Conservation (phyloP, 148 eudicot species). For the Talinum fruticosum region DNA sequence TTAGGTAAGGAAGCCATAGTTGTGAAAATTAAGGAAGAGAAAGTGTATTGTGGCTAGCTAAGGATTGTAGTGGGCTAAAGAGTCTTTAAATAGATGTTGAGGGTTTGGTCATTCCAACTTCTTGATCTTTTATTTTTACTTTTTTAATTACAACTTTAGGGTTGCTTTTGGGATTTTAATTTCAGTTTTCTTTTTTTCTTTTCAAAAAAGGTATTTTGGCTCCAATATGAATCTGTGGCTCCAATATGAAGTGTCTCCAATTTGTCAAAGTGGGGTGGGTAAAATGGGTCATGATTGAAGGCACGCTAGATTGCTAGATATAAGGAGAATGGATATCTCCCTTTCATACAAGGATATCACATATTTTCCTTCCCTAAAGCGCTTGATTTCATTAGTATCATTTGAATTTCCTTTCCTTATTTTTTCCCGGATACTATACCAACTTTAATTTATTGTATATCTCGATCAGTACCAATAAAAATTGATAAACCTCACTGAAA, state of each 20-base stretch:
- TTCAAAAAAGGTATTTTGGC: background rate
- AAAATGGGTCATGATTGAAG: conserved; percentile 28
- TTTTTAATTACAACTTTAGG: background rate
- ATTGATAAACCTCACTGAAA: no score
- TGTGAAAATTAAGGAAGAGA: background rate
- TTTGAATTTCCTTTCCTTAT: background rate
- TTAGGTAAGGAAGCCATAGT: conserved; percentile 29
- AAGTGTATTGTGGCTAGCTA: conserved; percentile 16
- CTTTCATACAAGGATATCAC: background rate
- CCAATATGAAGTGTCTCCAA: background rate
- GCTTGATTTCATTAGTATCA: background rate
- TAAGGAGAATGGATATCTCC: background rate
- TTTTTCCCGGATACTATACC: no score
- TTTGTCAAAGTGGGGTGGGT: conserved; percentile 3
- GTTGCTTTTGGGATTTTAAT: background rate
- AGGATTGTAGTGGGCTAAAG: conserved; percentile 16
- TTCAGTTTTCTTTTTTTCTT: background rate
- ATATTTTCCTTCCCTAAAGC: background rate
- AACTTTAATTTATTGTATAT: no score
- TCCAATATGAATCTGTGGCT: background rate
- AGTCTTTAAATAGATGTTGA: conserved; percentile 31
- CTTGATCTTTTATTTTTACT: background rate
- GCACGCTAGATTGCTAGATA: conserved; percentile 15
- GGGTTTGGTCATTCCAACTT: background rate
- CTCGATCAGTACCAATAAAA: no score